phyloP scores from a whole-genome alignment of 2,329 filamentous ascomycete genomes.

The Ascocoryne sarcoides region DNA sequence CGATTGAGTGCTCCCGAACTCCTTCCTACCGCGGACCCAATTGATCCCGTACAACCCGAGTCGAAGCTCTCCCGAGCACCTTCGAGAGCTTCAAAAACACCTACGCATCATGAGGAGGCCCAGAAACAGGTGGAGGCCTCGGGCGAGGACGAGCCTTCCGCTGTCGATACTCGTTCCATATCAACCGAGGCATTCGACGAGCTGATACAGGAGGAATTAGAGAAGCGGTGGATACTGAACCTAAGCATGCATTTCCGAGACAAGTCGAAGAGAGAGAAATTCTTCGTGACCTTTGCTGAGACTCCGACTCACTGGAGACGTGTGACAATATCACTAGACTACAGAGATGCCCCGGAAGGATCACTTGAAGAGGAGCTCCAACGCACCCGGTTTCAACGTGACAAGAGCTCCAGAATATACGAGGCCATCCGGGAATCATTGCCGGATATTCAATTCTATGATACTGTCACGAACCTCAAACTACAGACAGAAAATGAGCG shows the following conservation, averaged over 20 bases:
- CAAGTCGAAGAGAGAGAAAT: slow-evolving; percentile 87
- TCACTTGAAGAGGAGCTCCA: slow-evolving; percentile 82
- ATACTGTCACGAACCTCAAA: slow-evolving; percentile 92
- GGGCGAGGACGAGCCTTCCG: slow-evolving; percentile 18
- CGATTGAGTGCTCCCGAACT: slow-evolving; percentile 25
- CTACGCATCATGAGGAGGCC: slow-evolving; percentile 14
- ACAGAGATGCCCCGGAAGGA: slow-evolving; percentile 67
- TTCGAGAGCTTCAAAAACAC: slow-evolving; percentile 8
- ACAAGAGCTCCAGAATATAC: slow-evolving; percentile 90
- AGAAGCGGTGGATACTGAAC: slow-evolving; percentile 89
- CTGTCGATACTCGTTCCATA: slow-evolving; percentile 23
- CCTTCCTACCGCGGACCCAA: slow-evolving; percentile 17
- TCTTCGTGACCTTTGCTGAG: slow-evolving; percentile 92
- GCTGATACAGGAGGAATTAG: slow-evolving; percentile 70
- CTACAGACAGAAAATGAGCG: slow-evolving; percentile 80
- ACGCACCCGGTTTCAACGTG: slow-evolving; percentile 71
- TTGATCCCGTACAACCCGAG: slow-evolving; percentile 14
- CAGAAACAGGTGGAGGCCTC: slow-evolving; percentile 10
- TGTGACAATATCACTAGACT: slow-evolving; percentile 90
- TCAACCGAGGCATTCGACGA: slow-evolving; percentile 41
- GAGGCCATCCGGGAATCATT: slow-evolving; percentile 89
- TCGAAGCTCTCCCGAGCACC: no score
- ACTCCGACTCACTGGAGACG: slow-evolving; percentile 71
- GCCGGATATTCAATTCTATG: slow-evolving; percentile 89
- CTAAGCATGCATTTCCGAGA: slow-evolving; percentile 98